These are phyloP conservation scores for Ophiostoma pallidulum DNA, from an alignment of 2,329 filamentous ascomycete species.

Conservation along the genomic window DNA sequence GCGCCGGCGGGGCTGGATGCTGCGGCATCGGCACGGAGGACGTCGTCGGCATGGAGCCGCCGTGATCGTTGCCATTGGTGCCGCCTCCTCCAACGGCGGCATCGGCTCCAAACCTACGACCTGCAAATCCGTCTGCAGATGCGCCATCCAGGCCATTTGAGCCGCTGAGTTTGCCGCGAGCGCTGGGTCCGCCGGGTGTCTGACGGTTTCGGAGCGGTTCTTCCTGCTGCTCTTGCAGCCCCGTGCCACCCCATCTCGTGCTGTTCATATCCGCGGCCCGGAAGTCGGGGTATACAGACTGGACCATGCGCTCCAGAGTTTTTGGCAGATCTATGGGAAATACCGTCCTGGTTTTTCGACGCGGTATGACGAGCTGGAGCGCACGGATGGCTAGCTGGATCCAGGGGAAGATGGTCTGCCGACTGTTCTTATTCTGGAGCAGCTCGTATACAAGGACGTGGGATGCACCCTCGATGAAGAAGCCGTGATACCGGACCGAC, in stretches of 20 bases:
- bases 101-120: too few species aligned
- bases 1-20: background rate
- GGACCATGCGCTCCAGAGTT: constrained; percentile 14
- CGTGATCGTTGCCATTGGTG: background rate
- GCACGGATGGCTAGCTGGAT: constrained; percentile 13
- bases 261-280: constrained; percentile 1
- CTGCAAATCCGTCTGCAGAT: too few species aligned
- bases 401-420: constrained; percentile 12
- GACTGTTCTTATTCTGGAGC: constrained; percentile 7
- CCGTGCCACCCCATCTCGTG: too few species aligned
- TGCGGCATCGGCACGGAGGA: background rate
- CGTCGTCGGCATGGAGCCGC: background rate
- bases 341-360: background rate
- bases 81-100: background rate
- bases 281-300: constrained; percentile 16
- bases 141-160: too few species aligned
- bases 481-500: constrained; percentile 14
- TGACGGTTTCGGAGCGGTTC: too few species aligned
- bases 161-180: too few species aligned
- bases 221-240: too few species aligned
- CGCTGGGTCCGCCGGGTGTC: too few species aligned
- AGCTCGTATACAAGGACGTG: constrained; percentile 13
- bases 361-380: constrained; percentile 9
- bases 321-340: constrained; percentile 9
- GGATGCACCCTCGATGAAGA: constrained; percentile 17